Conservation (phyloP, 345 rosid species). For the Psidium friedrichsthalianum region DNA sequence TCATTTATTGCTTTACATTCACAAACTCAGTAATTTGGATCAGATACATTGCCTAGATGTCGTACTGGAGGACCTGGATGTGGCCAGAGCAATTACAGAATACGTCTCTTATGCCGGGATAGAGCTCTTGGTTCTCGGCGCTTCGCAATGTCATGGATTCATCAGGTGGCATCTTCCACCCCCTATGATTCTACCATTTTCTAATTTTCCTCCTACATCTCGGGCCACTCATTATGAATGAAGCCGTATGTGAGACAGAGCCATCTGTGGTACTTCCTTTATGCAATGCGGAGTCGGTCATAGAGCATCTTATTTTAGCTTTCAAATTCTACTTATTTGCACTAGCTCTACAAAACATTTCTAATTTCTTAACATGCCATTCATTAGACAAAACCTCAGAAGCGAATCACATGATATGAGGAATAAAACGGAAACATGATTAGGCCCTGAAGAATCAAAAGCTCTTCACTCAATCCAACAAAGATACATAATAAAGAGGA, state of each 20-base stretch:
- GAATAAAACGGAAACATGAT: background rate
- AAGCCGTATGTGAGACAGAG: background rate
- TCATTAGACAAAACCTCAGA: background rate
- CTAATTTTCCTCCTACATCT: background rate
- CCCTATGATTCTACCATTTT: background rate
- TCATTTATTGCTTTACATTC: background rate
- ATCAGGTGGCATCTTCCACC: conserved; percentile 31
- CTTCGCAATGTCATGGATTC: conserved; percentile 58
- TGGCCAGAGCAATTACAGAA: conserved; percentile 58
- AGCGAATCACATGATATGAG: background rate
- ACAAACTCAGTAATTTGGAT: background rate
- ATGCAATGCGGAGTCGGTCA: too few relatives aligned
- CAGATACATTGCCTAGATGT: conserved; percentile 66
- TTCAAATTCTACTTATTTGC: background rate
- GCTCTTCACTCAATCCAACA: too few relatives aligned
- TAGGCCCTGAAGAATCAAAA: background rate
- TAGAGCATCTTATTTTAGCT: background rate
- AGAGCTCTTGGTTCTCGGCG: conserved; percentile 80
- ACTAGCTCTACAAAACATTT: background rate
- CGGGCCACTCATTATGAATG: background rate
- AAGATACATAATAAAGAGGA: background rate
- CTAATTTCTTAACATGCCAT: background rate
- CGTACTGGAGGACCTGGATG: conserved; percentile 52
- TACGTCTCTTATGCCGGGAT: conserved; percentile 56
- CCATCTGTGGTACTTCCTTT: background rate